Evolutionary conservation across 2,329 filamentous ascomycete genomes (phyloP).

Genomic region (Botrytis sinoallii): DNA sequence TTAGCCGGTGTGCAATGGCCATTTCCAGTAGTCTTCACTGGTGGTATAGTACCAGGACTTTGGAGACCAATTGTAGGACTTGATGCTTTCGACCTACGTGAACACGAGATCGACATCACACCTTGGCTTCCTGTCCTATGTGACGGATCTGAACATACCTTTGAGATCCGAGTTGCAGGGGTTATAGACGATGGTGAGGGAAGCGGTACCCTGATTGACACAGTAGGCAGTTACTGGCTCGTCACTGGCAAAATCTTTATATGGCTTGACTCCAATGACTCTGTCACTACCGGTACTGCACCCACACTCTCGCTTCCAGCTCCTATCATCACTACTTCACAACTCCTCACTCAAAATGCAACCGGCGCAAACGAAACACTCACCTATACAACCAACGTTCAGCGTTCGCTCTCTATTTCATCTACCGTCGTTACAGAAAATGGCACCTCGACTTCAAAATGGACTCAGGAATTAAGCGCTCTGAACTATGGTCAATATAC

Average conservation of each 20-base stretch:
- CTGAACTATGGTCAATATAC: slow-evolving; percentile 54
- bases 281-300: slow-evolving; percentile 50
- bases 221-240: slow-evolving; percentile 67
- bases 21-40: slow-evolving; percentile 79
- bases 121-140: slow-evolving; percentile 69
- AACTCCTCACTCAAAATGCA: slow-evolving; percentile 43
- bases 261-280: slow-evolving; percentile 58
- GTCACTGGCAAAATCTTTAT: slow-evolving; percentile 77
- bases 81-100: slow-evolving; percentile 73
- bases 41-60: slow-evolving; percentile 71
- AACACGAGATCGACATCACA: slow-evolving; percentile 80
- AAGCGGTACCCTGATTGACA: slow-evolving; percentile 48
- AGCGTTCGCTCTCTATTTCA: slow-evolving; percentile 52
- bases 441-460: slow-evolving; percentile 45
- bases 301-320: slow-evolving; percentile 37
- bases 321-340: slow-evolving; percentile 51
- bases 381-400: slow-evolving; percentile 54
- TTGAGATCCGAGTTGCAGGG: slow-evolving; percentile 65
- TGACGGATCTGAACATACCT: slow-evolving; percentile 62
- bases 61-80: slow-evolving; percentile 77
- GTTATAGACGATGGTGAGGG: slow-evolving; percentile 54
- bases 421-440: slow-evolving; percentile 51
- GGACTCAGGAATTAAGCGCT: slow-evolving; percentile 58
- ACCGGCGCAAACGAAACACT: slow-evolving; percentile 59
- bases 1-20: slow-evolving; percentile 77